Evolutionary conservation across 1,284 basidiomycete species (phyloP).

Genomic region (Ustilago nuda): DNA sequence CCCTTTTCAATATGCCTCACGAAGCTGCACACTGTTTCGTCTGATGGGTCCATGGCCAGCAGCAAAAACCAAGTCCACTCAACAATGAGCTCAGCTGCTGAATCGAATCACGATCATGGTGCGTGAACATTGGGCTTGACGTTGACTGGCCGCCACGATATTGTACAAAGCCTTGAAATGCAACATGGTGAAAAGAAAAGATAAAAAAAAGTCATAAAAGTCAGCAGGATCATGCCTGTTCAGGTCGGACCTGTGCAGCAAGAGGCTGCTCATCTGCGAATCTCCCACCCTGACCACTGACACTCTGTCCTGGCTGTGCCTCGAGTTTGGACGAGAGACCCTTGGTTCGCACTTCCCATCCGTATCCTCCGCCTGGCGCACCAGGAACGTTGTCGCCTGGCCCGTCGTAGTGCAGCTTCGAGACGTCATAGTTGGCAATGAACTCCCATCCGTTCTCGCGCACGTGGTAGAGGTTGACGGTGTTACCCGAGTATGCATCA

Average conservation of each 20-base stretch:
- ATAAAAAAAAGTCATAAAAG: too few species aligned
- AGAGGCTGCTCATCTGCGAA: slow-evolving; percentile 51
- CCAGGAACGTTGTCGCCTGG: slow-evolving; percentile 60
- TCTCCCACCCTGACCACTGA: slow-evolving; percentile 51
- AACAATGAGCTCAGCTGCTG: not conserved
- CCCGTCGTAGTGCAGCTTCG: slow-evolving; percentile 67
- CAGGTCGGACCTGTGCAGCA: slow-evolving; percentile 42
- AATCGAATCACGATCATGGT: not conserved
- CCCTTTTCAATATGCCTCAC: not conserved
- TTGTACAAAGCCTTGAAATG: slow-evolving; percentile 21
- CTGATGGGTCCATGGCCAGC: not conserved
- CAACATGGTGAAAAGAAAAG: not conserved
- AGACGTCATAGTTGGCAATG: slow-evolving; percentile 67
- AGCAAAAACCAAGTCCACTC: not conserved
- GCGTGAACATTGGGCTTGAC: not conserved
- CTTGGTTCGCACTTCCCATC: slow-evolving; percentile 63
- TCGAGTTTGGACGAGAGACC: slow-evolving; percentile 61
- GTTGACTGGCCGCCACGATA: slow-evolving; percentile 10
- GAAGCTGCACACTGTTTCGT: not conserved
- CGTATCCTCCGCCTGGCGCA: slow-evolving; percentile 65
- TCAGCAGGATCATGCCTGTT: slow-evolving; percentile 27
- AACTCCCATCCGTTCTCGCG: slow-evolving; percentile 82
- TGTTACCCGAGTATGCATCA: slow-evolving; percentile 92
- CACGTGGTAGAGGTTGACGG: slow-evolving; percentile 95
- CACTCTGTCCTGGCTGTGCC: slow-evolving; percentile 51